phyloP scores from a whole-genome alignment of 2,329 filamentous ascomycete species.

The Penicillium sp. region DNA sequence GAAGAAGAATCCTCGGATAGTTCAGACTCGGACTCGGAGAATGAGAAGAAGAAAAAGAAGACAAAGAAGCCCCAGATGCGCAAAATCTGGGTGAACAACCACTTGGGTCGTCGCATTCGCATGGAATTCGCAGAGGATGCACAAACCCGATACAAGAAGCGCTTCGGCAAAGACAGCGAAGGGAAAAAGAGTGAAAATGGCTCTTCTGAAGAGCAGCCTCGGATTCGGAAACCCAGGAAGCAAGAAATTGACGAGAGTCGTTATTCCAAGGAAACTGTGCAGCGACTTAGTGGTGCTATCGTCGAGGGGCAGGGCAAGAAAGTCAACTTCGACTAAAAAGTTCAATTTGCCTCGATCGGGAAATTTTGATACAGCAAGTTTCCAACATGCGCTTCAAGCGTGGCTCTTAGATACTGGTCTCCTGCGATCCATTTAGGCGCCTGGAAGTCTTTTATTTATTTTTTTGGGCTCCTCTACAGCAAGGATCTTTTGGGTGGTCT shows the following conservation, averaged over 20 bases:
- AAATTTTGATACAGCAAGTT: background rate
- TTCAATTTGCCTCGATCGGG: background rate
- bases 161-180: constrained; percentile 76
- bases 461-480: constrained; percentile 12
- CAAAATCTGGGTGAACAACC: constrained; percentile 80
- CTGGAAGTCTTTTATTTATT: background rate
- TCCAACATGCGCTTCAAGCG: constrained; percentile 3
- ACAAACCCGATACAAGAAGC: constrained; percentile 87
- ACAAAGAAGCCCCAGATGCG: constrained; percentile 51
- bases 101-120: constrained; percentile 79
- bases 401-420: background rate
- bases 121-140: constrained; percentile 95
- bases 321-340: constrained; percentile 71
- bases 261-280: constrained; percentile 56
- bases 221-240: constrained; percentile 29
- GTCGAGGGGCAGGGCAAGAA: constrained; percentile 80
- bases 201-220: constrained; percentile 29
- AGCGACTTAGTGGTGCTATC: constrained; percentile 75
- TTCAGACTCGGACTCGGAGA: constrained; percentile 31
- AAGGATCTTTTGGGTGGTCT: constrained; percentile 11
- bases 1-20: constrained; percentile 46
- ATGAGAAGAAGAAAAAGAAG: constrained; percentile 37
- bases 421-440: constrained; percentile 3
- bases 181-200: constrained; percentile 32
- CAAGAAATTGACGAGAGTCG: constrained; percentile 47